Evolutionary conservation across 495 filamentous ascomycete species (phyloP), one percentile per base, ranked within the genome.

Genomic region (Ramalina peruviana): DNA sequence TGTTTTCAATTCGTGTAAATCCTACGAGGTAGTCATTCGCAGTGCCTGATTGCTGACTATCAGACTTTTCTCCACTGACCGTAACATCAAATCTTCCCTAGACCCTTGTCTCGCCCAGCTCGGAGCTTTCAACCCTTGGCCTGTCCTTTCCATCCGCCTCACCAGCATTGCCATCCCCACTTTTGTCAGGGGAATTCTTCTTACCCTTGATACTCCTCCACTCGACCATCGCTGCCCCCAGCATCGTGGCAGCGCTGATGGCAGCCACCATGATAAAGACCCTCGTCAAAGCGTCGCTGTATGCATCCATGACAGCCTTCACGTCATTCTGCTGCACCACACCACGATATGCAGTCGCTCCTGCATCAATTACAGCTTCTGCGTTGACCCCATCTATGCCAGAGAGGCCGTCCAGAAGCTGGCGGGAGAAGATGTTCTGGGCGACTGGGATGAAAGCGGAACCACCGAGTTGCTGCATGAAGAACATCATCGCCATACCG

Each of bases 391-490:
- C 59, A 2, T 46, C 43, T 30, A 63, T 23, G 2, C 43, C 51
- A 6, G 48, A 46, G 5, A 68, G 48, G 20, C 58, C 53, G 0
- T 51, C 48, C 1, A 55, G 43, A 4, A 71, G 53, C 26, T 55
- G 69, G 23, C 23, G 23, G 23, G 23, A 25, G 23, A 25, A 25
- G 3, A 25, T 19, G 36, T 62, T 67, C 46, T 71, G 58, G 3
- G 54, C 61, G 3, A 63, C 60, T 0, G 67, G 55, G 6, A 67
- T 23, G 30, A 70, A 69, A 17, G 74, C 53, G 16, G 67, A 52
- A 11, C 65, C 66, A 1, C 68, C 65, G 11, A 73, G 60, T 3
- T 57, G 58, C 54, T 68, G 72, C 7, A 54, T 56, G 38, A 70
- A 70, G 33, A 68, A 53, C 46, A 71, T 61, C 19, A 73, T 46